Percentiles rank a stretch among this genome's conserved stretches.
Evolutionary conservation across 2,329 filamentous ascomycete genomes (phyloP).

Genomic region (Penicillium sp.): DNA sequence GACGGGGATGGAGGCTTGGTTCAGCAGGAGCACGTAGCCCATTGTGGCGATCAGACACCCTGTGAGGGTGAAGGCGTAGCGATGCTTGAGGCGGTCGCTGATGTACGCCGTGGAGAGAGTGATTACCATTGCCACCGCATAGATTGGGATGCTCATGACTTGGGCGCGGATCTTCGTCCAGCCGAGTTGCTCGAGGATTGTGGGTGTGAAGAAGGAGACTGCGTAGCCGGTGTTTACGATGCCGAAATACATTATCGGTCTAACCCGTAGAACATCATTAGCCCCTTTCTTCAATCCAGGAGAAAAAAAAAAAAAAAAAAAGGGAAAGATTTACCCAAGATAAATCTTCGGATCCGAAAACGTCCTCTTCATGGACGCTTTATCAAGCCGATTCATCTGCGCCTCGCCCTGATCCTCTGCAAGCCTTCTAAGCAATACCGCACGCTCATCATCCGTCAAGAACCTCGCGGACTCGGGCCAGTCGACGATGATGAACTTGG

Average conservation of each 20-base stretch:
- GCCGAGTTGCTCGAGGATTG: slow-evolving; percentile 38
- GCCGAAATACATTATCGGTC: slow-evolving; percentile 20
- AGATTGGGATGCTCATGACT: slow-evolving; percentile 41
- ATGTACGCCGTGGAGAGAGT: slow-evolving; percentile 26
- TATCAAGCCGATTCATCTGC: slow-evolving; percentile 15
- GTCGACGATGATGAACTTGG: slow-evolving; percentile 22
- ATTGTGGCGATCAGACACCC: slow-evolving; percentile 19
- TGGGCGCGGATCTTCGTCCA: slow-evolving; percentile 38
- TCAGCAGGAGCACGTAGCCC: slow-evolving; percentile 21
- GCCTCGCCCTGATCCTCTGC: slow-evolving; percentile 21
- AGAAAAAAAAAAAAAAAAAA: neutral
- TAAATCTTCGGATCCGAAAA: slow-evolving; percentile 25
- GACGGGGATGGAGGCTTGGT: slow-evolving; percentile 14
- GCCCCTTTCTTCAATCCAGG: neutral
- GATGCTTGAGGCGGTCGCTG: slow-evolving; percentile 20
- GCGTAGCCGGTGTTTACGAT: slow-evolving; percentile 25
- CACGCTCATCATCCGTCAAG: slow-evolving; percentile 19
- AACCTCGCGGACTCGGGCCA: slow-evolving; percentile 24
- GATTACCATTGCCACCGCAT: slow-evolving; percentile 33
- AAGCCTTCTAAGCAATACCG: slow-evolving; percentile 20
- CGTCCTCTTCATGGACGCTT: slow-evolving; percentile 14
- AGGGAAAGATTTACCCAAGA: slow-evolving; percentile 26
- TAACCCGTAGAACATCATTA: neutral
- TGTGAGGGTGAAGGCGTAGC: slow-evolving; percentile 21
- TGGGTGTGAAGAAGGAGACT: slow-evolving; percentile 35